Percentiles rank a stretch among this genome's conserved stretches.
Evolutionary conservation across 345 rosid genomes (phyloP).

Genomic region (Dipteronia dyeriana): DNA sequence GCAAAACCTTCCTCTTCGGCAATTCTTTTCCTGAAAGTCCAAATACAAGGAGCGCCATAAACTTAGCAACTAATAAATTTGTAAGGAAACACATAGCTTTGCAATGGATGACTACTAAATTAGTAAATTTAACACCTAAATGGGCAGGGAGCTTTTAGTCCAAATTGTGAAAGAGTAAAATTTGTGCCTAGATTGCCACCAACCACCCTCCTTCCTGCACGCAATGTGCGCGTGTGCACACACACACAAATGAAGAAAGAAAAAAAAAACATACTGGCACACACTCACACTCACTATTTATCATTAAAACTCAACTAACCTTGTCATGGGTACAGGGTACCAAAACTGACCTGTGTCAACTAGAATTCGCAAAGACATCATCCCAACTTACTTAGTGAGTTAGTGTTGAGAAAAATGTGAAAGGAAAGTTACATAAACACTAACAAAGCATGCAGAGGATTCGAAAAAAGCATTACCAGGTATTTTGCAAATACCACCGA

Average conservation of each 20-base stretch:
- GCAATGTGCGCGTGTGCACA: too few species aligned
- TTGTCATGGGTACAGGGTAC: neutral
- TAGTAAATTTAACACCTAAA: conserved; percentile 19
- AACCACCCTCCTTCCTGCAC: neutral
- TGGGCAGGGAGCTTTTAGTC: neutral
- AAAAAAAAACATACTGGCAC: too few species aligned
- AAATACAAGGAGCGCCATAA: conserved; percentile 9
- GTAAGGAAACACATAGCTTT: neutral
- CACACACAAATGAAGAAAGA: too few species aligned
- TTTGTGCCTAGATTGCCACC: neutral
- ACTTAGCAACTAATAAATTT: neutral
- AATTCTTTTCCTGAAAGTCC: conserved; percentile 69
- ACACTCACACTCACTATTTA: too few species aligned
- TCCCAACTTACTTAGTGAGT: neutral
- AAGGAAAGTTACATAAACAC: neutral
- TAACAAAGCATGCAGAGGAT: neutral
- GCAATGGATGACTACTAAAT: neutral
- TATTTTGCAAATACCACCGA: conserved; percentile 87
- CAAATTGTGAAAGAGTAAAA: neutral
- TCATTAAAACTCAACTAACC: too few species aligned
- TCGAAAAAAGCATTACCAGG: conserved; percentile 51
- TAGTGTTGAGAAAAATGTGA: neutral
- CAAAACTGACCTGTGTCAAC: neutral
- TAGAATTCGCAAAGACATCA: neutral
- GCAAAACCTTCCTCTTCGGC: conserved; percentile 83